These are phyloP conservation scores for Alternaria incomplexa DNA, from an alignment of 2,329 filamentous ascomycete species.

Conservation along the genomic window DNA sequence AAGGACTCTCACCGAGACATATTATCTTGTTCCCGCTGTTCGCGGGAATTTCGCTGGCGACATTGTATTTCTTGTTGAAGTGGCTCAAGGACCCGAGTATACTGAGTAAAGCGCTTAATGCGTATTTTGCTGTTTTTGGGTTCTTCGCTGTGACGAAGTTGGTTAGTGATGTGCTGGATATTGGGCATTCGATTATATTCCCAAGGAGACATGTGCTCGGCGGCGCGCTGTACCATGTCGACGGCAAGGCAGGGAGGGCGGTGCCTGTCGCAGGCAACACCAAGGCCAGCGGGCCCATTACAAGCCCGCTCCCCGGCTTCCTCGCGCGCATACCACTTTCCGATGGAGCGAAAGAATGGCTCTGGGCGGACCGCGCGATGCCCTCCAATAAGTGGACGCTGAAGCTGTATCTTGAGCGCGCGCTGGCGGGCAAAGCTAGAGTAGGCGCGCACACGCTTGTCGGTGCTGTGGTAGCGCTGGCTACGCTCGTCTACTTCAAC, in stretches of 20 bases:
- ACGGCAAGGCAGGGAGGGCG: conserved; percentile 42
- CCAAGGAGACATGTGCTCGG: conserved; percentile 69
- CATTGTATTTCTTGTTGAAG: conserved; percentile 87
- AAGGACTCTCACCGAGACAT: conserved; percentile 75
- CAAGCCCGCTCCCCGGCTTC: conserved; percentile 60
- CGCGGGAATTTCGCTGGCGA: conserved; percentile 73
- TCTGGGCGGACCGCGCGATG: conserved; percentile 59
- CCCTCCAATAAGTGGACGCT: conserved; percentile 59
- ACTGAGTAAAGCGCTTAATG: conserved; percentile 81
- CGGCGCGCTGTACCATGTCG: conserved; percentile 59
- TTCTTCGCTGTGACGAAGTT: conserved; percentile 78
- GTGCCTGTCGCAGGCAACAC: conserved; percentile 36
- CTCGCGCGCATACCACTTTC: conserved; percentile 57
- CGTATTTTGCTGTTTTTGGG: conserved; percentile 82
- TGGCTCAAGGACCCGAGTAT: conserved; percentile 82
- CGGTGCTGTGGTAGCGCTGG: conserved; percentile 61
- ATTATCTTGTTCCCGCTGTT: conserved; percentile 84
- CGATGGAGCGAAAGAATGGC: conserved; percentile 30
- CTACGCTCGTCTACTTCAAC: conserved; percentile 68
- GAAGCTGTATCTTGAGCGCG: conserved; percentile 61
- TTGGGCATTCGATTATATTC: conserved; percentile 72
- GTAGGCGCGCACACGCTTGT: conserved; percentile 62
- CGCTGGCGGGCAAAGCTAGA: conserved; percentile 57
- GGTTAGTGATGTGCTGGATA: conserved; percentile 72
- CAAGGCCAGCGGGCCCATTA: conserved; percentile 26